Evolutionary conservation across 768 basidiomycete species (phyloP), one percentile per base, ranked within the genome.

Genomic region (Lanmaoa pseudosensibilis): DNA sequence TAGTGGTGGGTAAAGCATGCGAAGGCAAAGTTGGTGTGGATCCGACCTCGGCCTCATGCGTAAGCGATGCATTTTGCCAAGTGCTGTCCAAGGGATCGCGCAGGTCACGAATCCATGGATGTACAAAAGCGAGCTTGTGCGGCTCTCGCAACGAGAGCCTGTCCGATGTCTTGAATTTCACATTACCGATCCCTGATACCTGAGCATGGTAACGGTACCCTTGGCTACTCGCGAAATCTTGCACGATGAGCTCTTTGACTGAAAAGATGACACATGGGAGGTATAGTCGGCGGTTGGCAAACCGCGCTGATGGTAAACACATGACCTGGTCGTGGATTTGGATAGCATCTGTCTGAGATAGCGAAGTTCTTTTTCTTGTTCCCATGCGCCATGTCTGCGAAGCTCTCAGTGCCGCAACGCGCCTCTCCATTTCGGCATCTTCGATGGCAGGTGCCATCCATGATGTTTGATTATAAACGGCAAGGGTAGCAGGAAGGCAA

Each of bases 51-150:
- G 21, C 4, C 21, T 21, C 21, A 1, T n/a, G n/a, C n/a, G n/a
- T n/a, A n/a, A n/a, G 23, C 18, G 9, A 12, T 8, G 19, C n/a
- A 5, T 4, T 25, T 19, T 11, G 23, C 46, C 46, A 33, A 8
- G 5, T n/a, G 18, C 46, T n/a, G 11, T 51, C 46, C 0, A 27
- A 21, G 1, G 33, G 40, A 36, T 44, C 34, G 16, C 51, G 16
- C 5, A 59, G 50, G 23, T 54, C 47, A n/a, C 47, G 55, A 13
- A 56, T 44, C 58, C 58, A 56, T 13, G 58, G 58, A 23, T 56
- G 47, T 1, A 59, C 46, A 18, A 59, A 36, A 12, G 36, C 18
- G 15, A 53, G 34, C 21, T 40, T 34, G 15, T 34, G 51, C 7
- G 39, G 34, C 11, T 43, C 46, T 6, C 0, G 13, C 15, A 39